These are phyloP conservation scores for Nakazawaea siamensis DNA, from an alignment of 805 yeast genomes.

Conservation along the genomic window DNA sequence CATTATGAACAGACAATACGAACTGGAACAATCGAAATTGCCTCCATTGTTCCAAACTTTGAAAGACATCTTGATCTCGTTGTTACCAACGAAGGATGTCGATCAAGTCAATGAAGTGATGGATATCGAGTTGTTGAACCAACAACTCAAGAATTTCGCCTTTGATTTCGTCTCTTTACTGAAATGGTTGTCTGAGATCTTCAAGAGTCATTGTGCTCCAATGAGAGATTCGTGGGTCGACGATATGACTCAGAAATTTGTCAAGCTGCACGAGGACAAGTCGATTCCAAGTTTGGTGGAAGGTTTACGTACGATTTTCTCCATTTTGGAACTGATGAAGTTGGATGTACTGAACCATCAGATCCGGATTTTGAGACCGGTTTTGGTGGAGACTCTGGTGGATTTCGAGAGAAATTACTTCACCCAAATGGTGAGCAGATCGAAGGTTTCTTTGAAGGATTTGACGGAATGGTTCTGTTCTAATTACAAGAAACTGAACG, in stretches of 20 bases:
- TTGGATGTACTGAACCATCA: conserved; percentile 94
- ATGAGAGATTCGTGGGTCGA: conserved; percentile 90
- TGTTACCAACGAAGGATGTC: conserved; percentile 74
- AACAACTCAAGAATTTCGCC: conserved; percentile 65
- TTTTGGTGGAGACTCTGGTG: conserved; percentile 76
- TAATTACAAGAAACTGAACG: conserved; percentile 17
- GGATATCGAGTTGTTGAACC: conserved; percentile 69
- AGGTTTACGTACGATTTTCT: conserved; percentile 71
- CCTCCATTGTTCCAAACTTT: conserved; percentile 73
- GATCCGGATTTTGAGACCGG: conserved; percentile 77
- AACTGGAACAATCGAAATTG: conserved; percentile 31
- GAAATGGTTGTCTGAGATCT: conserved; percentile 65
- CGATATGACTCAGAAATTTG: conserved; percentile 61
- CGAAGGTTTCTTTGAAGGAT: conserved; percentile 51
- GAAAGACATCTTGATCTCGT: conserved; percentile 62
- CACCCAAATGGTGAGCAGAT: conserved; percentile 38
- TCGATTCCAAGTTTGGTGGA: conserved; percentile 52
- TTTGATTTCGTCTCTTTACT: conserved; percentile 66
- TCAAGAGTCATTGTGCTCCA: conserved; percentile 91
- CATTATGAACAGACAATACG: conserved; percentile 18
- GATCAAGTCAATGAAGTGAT: conserved; percentile 58
- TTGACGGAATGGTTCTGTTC: conserved; percentile 60
- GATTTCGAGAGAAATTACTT: conserved; percentile 86
- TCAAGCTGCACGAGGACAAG: conserved; percentile 31
- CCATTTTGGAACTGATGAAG: conserved; percentile 89